Base-by-base conservation (phyloP, 2,329 filamentous ascomycete species). In the Chaetomium globosum region DNA sequence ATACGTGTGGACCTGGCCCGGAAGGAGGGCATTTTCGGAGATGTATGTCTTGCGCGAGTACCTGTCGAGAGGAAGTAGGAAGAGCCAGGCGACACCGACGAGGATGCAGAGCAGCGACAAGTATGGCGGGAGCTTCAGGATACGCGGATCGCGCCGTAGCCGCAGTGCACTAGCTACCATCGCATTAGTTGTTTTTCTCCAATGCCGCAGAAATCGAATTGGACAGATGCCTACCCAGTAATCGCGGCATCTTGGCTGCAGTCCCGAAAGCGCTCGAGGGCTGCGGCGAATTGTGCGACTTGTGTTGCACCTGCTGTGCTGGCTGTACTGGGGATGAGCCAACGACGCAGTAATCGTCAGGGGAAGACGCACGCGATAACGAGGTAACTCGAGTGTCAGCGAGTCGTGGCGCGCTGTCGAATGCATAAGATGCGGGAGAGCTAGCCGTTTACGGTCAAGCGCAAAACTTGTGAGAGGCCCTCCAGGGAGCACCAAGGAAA, bases 1-100 rank as follows among this genome's bases (percentile, higher is more conserved):
- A 78, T 99, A 99, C 1, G 95, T 97, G 79, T 98, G 94, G 9
- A 98, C 95, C 78, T 99, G 95, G 2, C 93, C 95, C 0, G 95
- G 95, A 16, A 99, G 82, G 39, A 99, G 87, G 12, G 95, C 95
- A 76, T 99, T 99, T 77, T 99, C 95, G 52, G 94, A 98, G 65
- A 99, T 95, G 77, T 99, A 99, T 0, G 94, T 99, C 66, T 86
- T 85, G 70, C 95, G 88, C 59, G 93, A 97, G 80, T 98, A 97
- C 70, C 93, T 86, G 77, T 98, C 86, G 61, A 98, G 83, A 2
- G 95, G 95, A 1, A 99, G 86, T 36, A 98, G 83, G 26, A 97
- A 86, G 16, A 99, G 87, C 92, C 94, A 99, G 71, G 87, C 85
- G 63, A 97, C 85, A 61, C 95, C 95, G 73, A 97, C 85, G 57